phyloP scores from a whole-genome alignment of 2,329 filamentous ascomycete genomes.

The Cercospora zeina region DNA sequence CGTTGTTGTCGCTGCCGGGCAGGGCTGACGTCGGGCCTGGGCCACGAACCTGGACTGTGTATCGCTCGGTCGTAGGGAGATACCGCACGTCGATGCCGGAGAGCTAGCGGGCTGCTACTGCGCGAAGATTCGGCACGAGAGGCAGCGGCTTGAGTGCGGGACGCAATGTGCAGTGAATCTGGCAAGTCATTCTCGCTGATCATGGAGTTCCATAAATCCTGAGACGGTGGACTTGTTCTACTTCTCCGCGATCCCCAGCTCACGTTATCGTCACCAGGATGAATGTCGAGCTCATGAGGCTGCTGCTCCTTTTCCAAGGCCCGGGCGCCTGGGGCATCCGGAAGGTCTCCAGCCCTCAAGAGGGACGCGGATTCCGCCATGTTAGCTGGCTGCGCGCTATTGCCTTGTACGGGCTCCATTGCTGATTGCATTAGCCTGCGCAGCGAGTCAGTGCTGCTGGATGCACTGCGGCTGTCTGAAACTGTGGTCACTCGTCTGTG shows the following conservation, averaged over 20 bases:
- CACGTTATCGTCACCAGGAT: conserved; percentile 42
- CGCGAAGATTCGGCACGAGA: conserved; percentile 25
- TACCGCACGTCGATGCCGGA: conserved; percentile 26
- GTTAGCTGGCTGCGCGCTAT: not conserved
- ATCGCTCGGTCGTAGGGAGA: conserved; percentile 33
- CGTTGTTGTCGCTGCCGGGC: conserved; percentile 25
- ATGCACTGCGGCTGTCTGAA: not conserved
- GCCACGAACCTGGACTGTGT: conserved; percentile 37
- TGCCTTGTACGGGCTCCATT: conserved; percentile 5
- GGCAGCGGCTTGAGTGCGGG: conserved; percentile 24
- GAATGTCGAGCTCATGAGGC: conserved; percentile 36
- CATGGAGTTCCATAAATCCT: conserved; percentile 40
- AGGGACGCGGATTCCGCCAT: conserved; percentile 6
- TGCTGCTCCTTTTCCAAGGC: conserved; percentile 29
- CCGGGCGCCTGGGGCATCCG: conserved; percentile 44
- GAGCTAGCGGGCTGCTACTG: conserved; percentile 25
- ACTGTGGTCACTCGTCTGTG: not conserved
- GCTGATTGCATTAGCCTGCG: conserved; percentile 9
- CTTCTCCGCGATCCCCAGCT: conserved; percentile 41
- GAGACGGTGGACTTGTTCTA: conserved; percentile 28
- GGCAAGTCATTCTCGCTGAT: conserved; percentile 37
- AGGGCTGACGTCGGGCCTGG: conserved; percentile 29
- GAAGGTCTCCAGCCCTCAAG: conserved; percentile 45
- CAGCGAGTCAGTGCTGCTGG: conserved; percentile 8
- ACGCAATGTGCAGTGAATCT: conserved; percentile 31